Base-by-base conservation (phyloP, 257 asterid genomes). In the Gynochthodes officinalis region DNA sequence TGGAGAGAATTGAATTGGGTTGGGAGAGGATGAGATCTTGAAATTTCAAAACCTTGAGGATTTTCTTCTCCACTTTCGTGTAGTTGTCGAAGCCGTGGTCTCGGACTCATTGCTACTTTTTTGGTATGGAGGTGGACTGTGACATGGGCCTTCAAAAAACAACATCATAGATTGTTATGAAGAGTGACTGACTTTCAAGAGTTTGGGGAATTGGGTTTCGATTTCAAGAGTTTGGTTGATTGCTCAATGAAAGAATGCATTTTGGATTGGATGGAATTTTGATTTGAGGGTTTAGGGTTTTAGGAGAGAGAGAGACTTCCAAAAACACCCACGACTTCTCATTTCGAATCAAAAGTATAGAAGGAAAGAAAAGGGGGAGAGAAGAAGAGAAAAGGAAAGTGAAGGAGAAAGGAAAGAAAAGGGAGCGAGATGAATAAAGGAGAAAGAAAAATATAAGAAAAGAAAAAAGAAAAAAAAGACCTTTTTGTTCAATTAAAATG, bases 21-120 rank as follows among this genome's bases (percentile, higher is more conserved):
- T 87, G 97, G 0, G 90, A 30, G 53, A 87, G 87, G 55, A 92
- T 84, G 49, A 88, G 88, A 2, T 90, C 89, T 76, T 87, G 98
- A 25, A 92, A 92, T 76, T 87, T 86, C 75, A 77, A 80, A 49
- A 88, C 84, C 75, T 90, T 90, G 60, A 97, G 97, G 5, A 81
- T 86, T 61, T 90, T 92, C 73, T 92, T 92, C 61, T 90, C 89
- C 77, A 92, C 77, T 73, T 92, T 96, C 98, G 90, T 90, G 85
- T 84, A 88, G 64, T 90, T 75, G 76, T 92, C 97, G 78, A 59
- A 90, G 69, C 86, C 96, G 21, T 92, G 98, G 80, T 92, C 98
- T 5, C 97, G 89, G 62, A 90, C 85, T 12, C 98, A 85, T 11
- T 74, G 84, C 72, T 88, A 96, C 61, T 88, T 90, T 52, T 70